Percentiles rank a stretch among this genome's conserved stretches.
Evolutionary conservation across 129 eudicot genomes (phyloP).

Genomic region (Arctium lappa): DNA sequence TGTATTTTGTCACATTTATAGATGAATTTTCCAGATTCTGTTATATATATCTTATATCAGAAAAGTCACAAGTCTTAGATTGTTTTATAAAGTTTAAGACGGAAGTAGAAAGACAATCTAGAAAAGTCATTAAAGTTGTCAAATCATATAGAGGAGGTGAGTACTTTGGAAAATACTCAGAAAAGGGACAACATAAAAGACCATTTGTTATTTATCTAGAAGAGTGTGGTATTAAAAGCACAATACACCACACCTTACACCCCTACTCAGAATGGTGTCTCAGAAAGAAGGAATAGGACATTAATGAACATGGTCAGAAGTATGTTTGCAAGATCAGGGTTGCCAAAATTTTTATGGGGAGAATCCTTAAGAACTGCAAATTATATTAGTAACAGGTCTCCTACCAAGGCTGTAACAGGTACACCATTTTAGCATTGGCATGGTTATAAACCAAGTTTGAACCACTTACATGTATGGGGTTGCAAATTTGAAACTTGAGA

Average conservation of each 20-base stretch:
- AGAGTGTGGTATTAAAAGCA: not conserved
- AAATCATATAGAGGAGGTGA: not conserved
- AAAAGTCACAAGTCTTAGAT: not conserved
- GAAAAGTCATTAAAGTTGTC: not conserved
- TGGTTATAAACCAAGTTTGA: not conserved
- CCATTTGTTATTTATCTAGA: not conserved
- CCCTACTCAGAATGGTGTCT: not conserved
- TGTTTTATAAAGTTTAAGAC: not conserved
- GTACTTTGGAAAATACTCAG: not conserved
- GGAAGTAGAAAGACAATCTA: not conserved
- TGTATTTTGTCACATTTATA: not conserved
- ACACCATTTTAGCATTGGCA: not conserved
- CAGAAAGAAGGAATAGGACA: not conserved
- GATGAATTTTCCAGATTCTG: not conserved
- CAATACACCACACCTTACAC: not conserved
- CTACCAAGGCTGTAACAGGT: not conserved
- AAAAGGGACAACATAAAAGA: not conserved
- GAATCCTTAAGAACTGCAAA: not conserved
- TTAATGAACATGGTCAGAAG: not conserved
- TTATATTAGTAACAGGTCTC: not conserved
- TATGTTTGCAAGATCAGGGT: not conserved
- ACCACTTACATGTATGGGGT: not conserved
- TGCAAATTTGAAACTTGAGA: not conserved
- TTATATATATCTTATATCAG: not conserved
- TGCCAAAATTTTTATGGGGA: not conserved